Percentiles rank a stretch among this genome's conserved stretches.
phyloP scores from a whole-genome alignment of 1,284 basidiomycete genomes.

The Rhodotorula sp. region DNA sequence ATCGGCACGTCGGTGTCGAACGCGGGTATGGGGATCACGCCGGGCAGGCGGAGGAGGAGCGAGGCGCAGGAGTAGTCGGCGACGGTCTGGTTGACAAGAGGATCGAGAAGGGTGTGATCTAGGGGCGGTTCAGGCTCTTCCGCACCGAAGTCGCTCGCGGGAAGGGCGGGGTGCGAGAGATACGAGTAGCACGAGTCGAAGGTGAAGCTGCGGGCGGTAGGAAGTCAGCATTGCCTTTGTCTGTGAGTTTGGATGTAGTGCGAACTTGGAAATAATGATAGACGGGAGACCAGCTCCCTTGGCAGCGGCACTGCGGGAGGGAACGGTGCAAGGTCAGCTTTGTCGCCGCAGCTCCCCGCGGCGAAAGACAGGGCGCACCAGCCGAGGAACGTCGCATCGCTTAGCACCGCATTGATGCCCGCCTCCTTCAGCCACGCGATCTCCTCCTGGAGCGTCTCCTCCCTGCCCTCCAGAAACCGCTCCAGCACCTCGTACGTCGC shows the following conservation, averaged over 20 bases:
- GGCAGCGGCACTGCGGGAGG: slow-evolving; percentile 63
- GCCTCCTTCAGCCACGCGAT: slow-evolving; percentile 61
- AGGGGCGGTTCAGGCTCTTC: slow-evolving; percentile 60
- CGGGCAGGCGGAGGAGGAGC: slow-evolving; percentile 68
- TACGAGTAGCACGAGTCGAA: slow-evolving; percentile 79
- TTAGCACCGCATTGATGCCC: slow-evolving; percentile 64
- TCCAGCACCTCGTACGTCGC: slow-evolving; percentile 67
- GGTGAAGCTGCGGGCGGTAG: slow-evolving; percentile 62
- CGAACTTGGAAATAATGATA: slow-evolving; percentile 61
- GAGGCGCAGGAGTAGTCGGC: slow-evolving; percentile 71
- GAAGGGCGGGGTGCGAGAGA: slow-evolving; percentile 58
- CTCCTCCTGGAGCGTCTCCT: slow-evolving; percentile 62
- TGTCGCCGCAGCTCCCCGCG: background rate
- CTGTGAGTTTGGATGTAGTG: no score
- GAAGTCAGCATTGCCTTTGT: background rate
- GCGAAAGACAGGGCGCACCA: slow-evolving; percentile 58
- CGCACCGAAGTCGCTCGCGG: slow-evolving; percentile 35
- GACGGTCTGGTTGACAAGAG: slow-evolving; percentile 64
- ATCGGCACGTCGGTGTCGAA: slow-evolving; percentile 58
- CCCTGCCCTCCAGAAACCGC: slow-evolving; percentile 62
- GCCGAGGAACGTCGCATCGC: slow-evolving; percentile 74
- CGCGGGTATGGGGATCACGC: slow-evolving; percentile 71
- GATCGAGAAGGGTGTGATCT: slow-evolving; percentile 57
- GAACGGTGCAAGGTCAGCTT: background rate
- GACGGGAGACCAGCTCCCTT: slow-evolving; percentile 65